Conservation (phyloP, 345 rosid species). For the Sapria himalayana region DNA sequence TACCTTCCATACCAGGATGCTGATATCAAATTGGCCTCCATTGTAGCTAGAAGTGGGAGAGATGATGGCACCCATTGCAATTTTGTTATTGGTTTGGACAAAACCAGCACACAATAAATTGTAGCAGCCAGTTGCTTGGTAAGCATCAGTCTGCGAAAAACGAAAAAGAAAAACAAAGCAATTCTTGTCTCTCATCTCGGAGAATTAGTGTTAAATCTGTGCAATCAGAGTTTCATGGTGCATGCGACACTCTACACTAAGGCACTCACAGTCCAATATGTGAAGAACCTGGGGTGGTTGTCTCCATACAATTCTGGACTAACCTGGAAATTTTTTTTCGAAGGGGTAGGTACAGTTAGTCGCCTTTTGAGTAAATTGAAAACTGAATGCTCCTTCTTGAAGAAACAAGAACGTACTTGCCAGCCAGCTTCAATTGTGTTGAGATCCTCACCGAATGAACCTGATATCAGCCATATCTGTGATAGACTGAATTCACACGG, state of each 20-base stretch:
- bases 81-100: conserved; percentile 60
- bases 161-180: conserved; percentile 1
- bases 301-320: conserved; percentile 97
- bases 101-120: conserved; percentile 90
- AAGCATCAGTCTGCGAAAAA: conserved; percentile 59
- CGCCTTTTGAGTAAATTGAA: no score
- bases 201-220: no score
- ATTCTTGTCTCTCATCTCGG: background rate
- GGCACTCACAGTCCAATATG: conserved; percentile 85
- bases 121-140: conserved; percentile 92
- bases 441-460: conserved; percentile 76
- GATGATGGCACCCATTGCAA: conserved; percentile 93
- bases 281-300: conserved; percentile 82
- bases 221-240: background rate
- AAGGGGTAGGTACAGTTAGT: no score
- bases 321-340: no score
- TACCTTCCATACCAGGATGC: conserved; percentile 95
- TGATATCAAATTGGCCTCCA: conserved; percentile 90
- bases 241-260: background rate
- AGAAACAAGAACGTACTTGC: conserved; percentile 53
- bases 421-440: conserved; percentile 99
- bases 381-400: no score
- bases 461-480: conserved; percentile 91
- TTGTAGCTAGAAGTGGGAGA: conserved; percentile 71
- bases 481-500: conserved; percentile 84